Conservation (phyloP, 2,329 filamentous ascomycete species). For the Thermoascus crustaceus region DNA sequence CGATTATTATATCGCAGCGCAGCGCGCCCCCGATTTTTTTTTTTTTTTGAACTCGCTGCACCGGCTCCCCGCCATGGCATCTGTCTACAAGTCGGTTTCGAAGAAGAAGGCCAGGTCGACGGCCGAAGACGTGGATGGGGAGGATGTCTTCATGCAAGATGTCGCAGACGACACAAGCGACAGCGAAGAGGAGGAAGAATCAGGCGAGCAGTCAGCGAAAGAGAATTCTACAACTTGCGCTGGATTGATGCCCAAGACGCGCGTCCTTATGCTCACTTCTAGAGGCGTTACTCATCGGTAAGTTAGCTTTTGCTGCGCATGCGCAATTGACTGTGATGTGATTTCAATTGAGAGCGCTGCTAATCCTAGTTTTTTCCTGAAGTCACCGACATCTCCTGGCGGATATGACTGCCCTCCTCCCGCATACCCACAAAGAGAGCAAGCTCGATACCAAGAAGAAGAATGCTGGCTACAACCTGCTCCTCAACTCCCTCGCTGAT, state of each 20-base stretch:
- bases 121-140: slow-evolving; percentile 43
- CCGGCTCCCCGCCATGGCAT: slow-evolving; percentile 48
- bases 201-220: slow-evolving; percentile 6
- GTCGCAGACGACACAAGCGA: slow-evolving; percentile 30
- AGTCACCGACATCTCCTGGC: slow-evolving; percentile 91
- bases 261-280: slow-evolving; percentile 84
- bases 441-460: slow-evolving; percentile 94
- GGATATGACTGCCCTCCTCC: slow-evolving; percentile 79
- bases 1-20: not conserved
- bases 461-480: slow-evolving; percentile 52
- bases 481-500: slow-evolving; percentile 66
- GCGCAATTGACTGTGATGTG: slow-evolving; percentile 1
- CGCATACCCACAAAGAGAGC: slow-evolving; percentile 86
- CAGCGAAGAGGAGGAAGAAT: slow-evolving; percentile 22
- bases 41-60: not conserved
- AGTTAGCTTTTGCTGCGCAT: slow-evolving; percentile 12
- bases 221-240: slow-evolving; percentile 17
- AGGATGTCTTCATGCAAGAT: slow-evolving; percentile 32
- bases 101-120: slow-evolving; percentile 44
- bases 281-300: slow-evolving; percentile 85
- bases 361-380: slow-evolving; percentile 12
- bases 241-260: slow-evolving; percentile 38
- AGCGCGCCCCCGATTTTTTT: not conserved
- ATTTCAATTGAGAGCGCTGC: slow-evolving; percentile 1
- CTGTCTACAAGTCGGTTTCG: slow-evolving; percentile 67